These are phyloP conservation scores for Talaromyces wortmannii DNA, from an alignment of 495 filamentous ascomycete species.

Conservation along the genomic window DNA sequence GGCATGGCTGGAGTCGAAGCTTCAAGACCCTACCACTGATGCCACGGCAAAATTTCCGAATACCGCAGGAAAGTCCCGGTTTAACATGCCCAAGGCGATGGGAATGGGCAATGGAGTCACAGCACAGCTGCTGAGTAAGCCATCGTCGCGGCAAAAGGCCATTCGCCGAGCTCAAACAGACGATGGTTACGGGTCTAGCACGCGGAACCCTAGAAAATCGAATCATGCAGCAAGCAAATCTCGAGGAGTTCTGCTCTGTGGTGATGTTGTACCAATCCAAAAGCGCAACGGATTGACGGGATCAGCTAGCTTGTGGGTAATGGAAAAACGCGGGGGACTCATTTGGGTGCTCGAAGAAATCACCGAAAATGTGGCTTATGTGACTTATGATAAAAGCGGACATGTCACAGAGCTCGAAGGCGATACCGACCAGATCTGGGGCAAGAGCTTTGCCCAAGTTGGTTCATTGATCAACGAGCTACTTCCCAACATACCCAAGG, in stretches of 20 bases:
- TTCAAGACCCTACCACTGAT: conserved; percentile 53
- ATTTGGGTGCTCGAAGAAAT: conserved; percentile 99
- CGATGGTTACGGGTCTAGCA: conserved; percentile 65
- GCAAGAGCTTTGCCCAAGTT: conserved; percentile 52
- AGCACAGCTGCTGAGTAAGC: conserved; percentile 79
- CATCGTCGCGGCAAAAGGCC: conserved; percentile 61
- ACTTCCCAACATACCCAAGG: conserved; percentile 74
- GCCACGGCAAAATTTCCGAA: conserved; percentile 32
- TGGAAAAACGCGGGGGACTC: conserved; percentile 87
- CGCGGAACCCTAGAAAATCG: conserved; percentile 37
- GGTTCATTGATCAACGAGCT: conserved; percentile 69
- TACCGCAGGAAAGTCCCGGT: conserved; percentile 25
- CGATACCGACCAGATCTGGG: conserved; percentile 72
- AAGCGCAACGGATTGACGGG: conserved; percentile 90
- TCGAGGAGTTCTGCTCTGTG: conserved; percentile 86
- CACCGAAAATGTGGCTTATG: conserved; percentile 77
- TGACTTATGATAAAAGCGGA: conserved; percentile 69
- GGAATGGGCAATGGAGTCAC: conserved; percentile 75
- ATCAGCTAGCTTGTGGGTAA: conserved; percentile 94
- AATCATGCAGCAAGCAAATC: conserved; percentile 67
- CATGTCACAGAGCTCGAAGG: conserved; percentile 61
- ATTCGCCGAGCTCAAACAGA: conserved; percentile 61
- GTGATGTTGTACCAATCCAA: conserved; percentile 93
- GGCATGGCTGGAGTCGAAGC: conserved; percentile 83
- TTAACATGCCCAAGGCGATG: conserved; percentile 40